These are phyloP conservation scores for Mucor racemosus DNA, from an alignment of 371 early-diverging fungal genomes.

Conservation along the genomic window DNA sequence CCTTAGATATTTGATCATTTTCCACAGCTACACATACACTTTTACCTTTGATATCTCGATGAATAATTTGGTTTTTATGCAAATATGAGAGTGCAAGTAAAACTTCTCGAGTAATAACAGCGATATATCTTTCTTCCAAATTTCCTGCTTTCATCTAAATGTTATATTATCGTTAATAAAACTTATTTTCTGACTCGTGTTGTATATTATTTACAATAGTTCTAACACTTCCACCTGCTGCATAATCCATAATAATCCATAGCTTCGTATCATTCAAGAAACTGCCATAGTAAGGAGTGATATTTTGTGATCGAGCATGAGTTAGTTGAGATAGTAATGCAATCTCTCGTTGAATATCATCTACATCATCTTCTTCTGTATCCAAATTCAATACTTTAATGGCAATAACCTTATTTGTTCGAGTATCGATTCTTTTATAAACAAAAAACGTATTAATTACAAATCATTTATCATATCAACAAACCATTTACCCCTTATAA, in stretches of 20 bases:
- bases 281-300: slow-evolving; percentile 93
- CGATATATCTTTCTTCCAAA: slow-evolving; percentile 87
- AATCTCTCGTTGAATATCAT: slow-evolving; percentile 95
- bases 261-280: slow-evolving; percentile 90
- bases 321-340: slow-evolving; percentile 83
- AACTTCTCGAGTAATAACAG: slow-evolving; percentile 87
- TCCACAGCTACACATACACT: background rate
- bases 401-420: slow-evolving; percentile 79
- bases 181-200: slow-evolving; percentile 1
- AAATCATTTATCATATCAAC: background rate
- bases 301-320: slow-evolving; percentile 83
- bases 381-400: slow-evolving; percentile 97
- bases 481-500: slow-evolving; percentile 48
- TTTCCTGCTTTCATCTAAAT: slow-evolving; percentile 81
- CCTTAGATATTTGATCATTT: no score
- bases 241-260: slow-evolving; percentile 98
- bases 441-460: background rate
- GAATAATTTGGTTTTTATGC: slow-evolving; percentile 94
- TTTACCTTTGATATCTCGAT: slow-evolving; percentile 95
- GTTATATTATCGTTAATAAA: background rate
- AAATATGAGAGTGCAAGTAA: slow-evolving; percentile 89
- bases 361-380: slow-evolving; percentile 95
- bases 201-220: slow-evolving; percentile 62
- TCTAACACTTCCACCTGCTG: slow-evolving; percentile 92
- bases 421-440: slow-evolving; percentile 62